phyloP scores from a whole-genome alignment of 768 basidiomycete genomes.

The Mrakia gelida region DNA sequence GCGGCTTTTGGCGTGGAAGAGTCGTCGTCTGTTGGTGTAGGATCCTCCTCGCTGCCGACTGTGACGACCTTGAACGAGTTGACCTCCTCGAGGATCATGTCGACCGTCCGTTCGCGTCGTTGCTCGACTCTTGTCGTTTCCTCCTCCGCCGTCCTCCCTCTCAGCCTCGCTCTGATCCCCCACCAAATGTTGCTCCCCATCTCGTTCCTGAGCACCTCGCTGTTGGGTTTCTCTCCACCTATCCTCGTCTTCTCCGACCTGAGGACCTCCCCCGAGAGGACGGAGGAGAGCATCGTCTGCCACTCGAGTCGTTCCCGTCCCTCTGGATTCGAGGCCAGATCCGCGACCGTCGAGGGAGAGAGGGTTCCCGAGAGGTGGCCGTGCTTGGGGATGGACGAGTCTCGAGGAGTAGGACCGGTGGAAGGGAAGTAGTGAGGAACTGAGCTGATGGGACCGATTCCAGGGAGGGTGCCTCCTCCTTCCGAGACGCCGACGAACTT shows the following conservation, averaged over 20 bases:
- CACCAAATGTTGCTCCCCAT: constrained; percentile 62
- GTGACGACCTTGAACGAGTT: constrained; percentile 62
- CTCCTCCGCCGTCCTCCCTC: constrained; percentile 72
- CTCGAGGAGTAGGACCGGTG: not conserved
- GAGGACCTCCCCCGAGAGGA: constrained; percentile 87
- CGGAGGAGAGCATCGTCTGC: constrained; percentile 92
- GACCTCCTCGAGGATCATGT: constrained; percentile 78
- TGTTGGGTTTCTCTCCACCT: constrained; percentile 68
- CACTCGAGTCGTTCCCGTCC: constrained; percentile 63
- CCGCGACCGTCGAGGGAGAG: constrained; percentile 16
- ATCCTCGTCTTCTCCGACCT: constrained; percentile 93
- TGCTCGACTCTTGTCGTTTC: constrained; percentile 79
- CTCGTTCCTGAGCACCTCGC: constrained; percentile 44
- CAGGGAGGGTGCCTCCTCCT: not conserved
- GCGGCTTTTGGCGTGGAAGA: constrained; percentile 36
- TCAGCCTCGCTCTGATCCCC: constrained; percentile 79
- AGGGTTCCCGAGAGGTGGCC: constrained; percentile 7
- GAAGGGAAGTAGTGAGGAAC: not conserved
- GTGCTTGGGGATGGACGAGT: not conserved
- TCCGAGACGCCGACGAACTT: constrained; percentile 27
- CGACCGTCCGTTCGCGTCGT: constrained; percentile 71
- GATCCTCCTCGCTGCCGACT: constrained; percentile 19
- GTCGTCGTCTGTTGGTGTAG: constrained; percentile 9
- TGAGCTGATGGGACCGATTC: not conserved
- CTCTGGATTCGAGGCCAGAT: constrained; percentile 9